Evolutionary conservation across 805 yeast genomes (phyloP).

Genomic region (Wickerhamomyces hampshirensis): DNA sequence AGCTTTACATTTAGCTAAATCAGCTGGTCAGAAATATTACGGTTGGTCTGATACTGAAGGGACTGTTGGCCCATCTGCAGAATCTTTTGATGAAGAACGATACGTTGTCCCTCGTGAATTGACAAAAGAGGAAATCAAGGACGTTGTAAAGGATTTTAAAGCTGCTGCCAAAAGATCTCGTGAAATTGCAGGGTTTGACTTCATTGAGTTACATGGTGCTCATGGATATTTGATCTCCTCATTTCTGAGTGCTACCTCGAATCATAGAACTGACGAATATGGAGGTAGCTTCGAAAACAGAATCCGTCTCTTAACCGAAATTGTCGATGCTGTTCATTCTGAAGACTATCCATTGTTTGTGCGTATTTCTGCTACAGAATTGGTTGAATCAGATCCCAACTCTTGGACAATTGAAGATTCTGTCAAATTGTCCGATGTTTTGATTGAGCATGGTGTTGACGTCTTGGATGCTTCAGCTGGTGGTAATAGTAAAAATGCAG

Average conservation of each 20-base stretch:
- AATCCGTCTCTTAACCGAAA: conserved; percentile 42
- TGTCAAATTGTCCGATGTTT: conserved; percentile 32
- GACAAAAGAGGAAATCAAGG: conserved; percentile 36
- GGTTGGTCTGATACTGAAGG: conserved; percentile 37
- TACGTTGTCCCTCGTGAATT: conserved; percentile 37
- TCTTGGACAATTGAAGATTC: conserved; percentile 17
- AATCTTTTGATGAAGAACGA: conserved; percentile 21
- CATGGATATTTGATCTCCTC: conserved; percentile 53
- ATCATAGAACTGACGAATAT: conserved; percentile 55
- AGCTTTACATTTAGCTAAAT: conserved; percentile 27
- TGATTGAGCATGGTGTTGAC: conserved; percentile 42
- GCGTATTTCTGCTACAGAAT: conserved; percentile 18
- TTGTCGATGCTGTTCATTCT: conserved; percentile 39
- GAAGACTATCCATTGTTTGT: conserved; percentile 36
- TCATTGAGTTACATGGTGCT: conserved; percentile 39
- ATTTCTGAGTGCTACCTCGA: conserved; percentile 39
- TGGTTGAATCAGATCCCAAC: conserved; percentile 13
- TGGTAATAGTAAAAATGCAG: conserved; percentile 35
- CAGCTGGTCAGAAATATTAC: conserved; percentile 29
- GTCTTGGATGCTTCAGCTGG: conserved; percentile 53
- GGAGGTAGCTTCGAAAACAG: conserved; percentile 63
- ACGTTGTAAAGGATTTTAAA: conserved; percentile 37
- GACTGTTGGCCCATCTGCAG: conserved; percentile 42
- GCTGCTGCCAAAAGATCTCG: conserved; percentile 46
- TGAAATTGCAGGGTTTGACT: conserved; percentile 33